Evolutionary conservation across 2,329 filamentous ascomycete genomes (phyloP).

Genomic region (Raffaelea arxii): DNA sequence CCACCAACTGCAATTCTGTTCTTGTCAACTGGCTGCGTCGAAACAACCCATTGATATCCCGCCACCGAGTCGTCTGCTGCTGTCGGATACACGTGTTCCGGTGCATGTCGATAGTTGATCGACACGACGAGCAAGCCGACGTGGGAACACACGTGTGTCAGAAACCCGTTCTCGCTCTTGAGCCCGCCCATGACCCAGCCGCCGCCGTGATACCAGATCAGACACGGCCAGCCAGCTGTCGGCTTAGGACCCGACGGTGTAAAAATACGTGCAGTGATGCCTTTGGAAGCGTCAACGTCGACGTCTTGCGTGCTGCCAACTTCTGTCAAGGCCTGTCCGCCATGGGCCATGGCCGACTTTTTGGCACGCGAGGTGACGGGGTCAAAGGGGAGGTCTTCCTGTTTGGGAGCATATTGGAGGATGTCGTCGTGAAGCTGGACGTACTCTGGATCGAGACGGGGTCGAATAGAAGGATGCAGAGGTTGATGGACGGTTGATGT

Average conservation of each 20-base stretch:
- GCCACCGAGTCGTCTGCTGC: slow-evolving; percentile 50
- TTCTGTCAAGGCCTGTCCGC: background rate
- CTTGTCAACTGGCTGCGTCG: background rate
- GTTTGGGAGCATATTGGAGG: slow-evolving; percentile 24
- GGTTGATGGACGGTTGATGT: slow-evolving; percentile 18
- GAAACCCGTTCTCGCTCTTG: slow-evolving; percentile 46
- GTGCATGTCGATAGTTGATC: slow-evolving; percentile 32
- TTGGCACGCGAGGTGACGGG: background rate
- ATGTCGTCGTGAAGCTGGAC: slow-evolving; percentile 25
- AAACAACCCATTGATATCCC: slow-evolving; percentile 29
- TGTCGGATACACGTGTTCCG: slow-evolving; percentile 45
- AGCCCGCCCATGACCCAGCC: slow-evolving; percentile 51
- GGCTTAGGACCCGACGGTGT: slow-evolving; percentile 35
- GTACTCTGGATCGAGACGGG: slow-evolving; percentile 26
- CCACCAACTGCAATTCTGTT: background rate
- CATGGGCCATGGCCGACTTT: slow-evolving; percentile 6
- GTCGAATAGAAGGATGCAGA: slow-evolving; percentile 22
- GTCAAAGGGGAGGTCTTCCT: slow-evolving; percentile 14
- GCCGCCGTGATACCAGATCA: slow-evolving; percentile 48
- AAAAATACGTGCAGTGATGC: slow-evolving; percentile 39
- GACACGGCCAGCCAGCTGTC: slow-evolving; percentile 40
- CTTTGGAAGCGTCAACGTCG: slow-evolving; percentile 31
- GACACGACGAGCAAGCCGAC: slow-evolving; percentile 5
- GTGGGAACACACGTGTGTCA: slow-evolving; percentile 37
- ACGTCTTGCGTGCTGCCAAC: slow-evolving; percentile 38